Evolutionary conservation across 2,329 filamentous ascomycete genomes (phyloP), one percentile per base, ranked within the genome.

Genomic region (Cryphonectria radicalis): DNA sequence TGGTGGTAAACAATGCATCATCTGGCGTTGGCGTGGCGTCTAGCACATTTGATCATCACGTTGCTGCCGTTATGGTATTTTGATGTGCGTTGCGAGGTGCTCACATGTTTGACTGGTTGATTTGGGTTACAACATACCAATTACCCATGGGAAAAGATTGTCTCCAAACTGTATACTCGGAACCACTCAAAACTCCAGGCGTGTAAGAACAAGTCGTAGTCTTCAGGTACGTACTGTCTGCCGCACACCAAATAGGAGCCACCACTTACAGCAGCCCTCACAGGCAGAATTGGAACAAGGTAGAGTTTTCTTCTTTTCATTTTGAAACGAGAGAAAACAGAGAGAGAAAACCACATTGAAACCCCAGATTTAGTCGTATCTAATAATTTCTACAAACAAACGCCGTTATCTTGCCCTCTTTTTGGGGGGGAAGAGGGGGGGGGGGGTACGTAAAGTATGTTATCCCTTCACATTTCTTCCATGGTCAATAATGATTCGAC

Each of bases 1-100:
- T n/a, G 14, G 50, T 40, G 46, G 46, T 19, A 46, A 46, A 66
- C 25, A 60, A 62, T 35, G 64, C 55, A 57, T n/a, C 42, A 55
- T 40, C 60, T 46, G 50, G 69, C 65, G 68, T 71, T 25, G 60
- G 60, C 66, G 53, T 53, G 69, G 69, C 66, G 66, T 68, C n/a
- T 65, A 59, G 69, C 59, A 50, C 46, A 62, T 40, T 62, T 17
- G 32, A 25, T 6, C 7, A n/a, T 50, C 3, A 40, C 11, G 0
- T 37, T 62, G 32, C 59, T 62, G 7, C 25, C 59, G 35, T 8
- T 8, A 25, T 14, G 10, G 22, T 11, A 40, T n/a, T 40, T 11
- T 22, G 11, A 19, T 62, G 57, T 60, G 11, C n/a, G n/a, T 46
- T 46, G 43, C 2, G 43, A 19, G 17, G n/a, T 17, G 4, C 28